These are phyloP conservation scores for Tulasnella calospora DNA, from an alignment of 768 basidiomycete genomes.

Conservation along the genomic window DNA sequence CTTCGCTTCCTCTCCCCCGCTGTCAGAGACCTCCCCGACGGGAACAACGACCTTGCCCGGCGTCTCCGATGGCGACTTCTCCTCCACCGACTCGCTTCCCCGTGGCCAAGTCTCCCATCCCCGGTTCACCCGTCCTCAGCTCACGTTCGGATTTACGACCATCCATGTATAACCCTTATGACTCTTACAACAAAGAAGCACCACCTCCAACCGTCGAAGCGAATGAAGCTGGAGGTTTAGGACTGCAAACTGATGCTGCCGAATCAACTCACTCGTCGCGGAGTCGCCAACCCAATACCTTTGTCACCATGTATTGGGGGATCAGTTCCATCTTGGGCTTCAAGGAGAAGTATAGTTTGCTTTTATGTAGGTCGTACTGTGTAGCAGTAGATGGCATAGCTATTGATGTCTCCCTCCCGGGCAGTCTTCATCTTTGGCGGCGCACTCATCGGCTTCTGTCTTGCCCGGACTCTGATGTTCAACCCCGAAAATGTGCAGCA, in stretches of 20 bases:
- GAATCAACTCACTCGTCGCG: not conserved
- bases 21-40: not conserved
- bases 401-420: not conserved
- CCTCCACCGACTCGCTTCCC: not conserved
- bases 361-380: not conserved
- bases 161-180: not conserved
- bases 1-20: not conserved
- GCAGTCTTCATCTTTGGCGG: constrained; percentile 25
- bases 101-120: not conserved
- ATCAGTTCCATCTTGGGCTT: constrained; percentile 25
- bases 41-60: not conserved
- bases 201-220: not conserved
- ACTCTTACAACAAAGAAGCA: not conserved
- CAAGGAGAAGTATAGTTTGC: constrained; percentile 24
- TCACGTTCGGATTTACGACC: not conserved
- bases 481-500: constrained; percentile 4
- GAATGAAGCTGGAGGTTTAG: no score
- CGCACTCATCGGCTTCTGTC: constrained; percentile 21
- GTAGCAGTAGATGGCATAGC: not conserved
- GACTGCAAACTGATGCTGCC: not conserved
- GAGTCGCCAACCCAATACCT: not conserved
- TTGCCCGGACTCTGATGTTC: constrained; percentile 21
- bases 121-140: not conserved
- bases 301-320: constrained; percentile 1
- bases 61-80: not conserved